Percentiles rank a stretch among this genome's conserved stretches.
Conservation (phyloP, 2,329 filamentous ascomycete species). For the Sclerotinia spermophila region DNA sequence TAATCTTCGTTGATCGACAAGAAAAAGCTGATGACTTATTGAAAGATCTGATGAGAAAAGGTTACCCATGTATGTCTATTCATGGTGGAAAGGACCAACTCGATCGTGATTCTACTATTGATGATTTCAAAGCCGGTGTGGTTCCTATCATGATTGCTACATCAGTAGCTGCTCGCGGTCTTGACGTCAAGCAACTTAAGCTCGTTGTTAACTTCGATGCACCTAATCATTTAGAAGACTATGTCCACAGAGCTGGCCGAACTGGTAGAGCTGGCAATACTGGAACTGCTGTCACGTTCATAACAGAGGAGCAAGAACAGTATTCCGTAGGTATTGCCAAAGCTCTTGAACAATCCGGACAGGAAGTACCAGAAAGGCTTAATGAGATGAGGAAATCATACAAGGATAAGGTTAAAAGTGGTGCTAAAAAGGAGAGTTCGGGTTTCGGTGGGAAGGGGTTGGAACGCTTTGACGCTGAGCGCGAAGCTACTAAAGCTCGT, state of each 20-base stretch:
- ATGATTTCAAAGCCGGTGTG: slow-evolving; percentile 89
- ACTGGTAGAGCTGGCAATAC: slow-evolving; percentile 93
- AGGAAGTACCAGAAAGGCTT: slow-evolving; percentile 70
- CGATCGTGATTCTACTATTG: slow-evolving; percentile 86
- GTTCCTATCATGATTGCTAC: slow-evolving; percentile 90
- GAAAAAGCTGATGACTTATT: slow-evolving; percentile 81
- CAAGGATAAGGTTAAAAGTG: slow-evolving; percentile 85
- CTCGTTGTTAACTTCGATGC: slow-evolving; percentile 94
- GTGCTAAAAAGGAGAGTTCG: slow-evolving; percentile 82
- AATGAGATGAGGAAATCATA: slow-evolving; percentile 68
- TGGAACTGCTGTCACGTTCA: slow-evolving; percentile 89
- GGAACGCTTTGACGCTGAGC: slow-evolving; percentile 85
- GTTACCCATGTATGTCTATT: slow-evolving; percentile 88
- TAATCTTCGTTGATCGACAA: slow-evolving; percentile 91
- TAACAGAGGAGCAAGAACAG: slow-evolving; percentile 87
- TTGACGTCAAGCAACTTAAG: slow-evolving; percentile 95
- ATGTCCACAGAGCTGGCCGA: slow-evolving; percentile 89
- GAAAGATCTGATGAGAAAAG: slow-evolving; percentile 75
- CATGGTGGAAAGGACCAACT: slow-evolving; percentile 93
- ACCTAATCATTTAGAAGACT: slow-evolving; percentile 92
- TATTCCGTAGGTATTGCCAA: slow-evolving; percentile 88
- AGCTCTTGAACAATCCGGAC: slow-evolving; percentile 78
- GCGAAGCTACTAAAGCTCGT: slow-evolving; percentile 79
- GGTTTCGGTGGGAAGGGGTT: slow-evolving; percentile 95
- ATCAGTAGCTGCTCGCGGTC: slow-evolving; percentile 87